A percentile compares a stretch with the other conserved stretches of the same genome.
Evolutionary conservation across 148 eudicot species (phyloP).

Genomic region (Rhododendron vialii): DNA sequence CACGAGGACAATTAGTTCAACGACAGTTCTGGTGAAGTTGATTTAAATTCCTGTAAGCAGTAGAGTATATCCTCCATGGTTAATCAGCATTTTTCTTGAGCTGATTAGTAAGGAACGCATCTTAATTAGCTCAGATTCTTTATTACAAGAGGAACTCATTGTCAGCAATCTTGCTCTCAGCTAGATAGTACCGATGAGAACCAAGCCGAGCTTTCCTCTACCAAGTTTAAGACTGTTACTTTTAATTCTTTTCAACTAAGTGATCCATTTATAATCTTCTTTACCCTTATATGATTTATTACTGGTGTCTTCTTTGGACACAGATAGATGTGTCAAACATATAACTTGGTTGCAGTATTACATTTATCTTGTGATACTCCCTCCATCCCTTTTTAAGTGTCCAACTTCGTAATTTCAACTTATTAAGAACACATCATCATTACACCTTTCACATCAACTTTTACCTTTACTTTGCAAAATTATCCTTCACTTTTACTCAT

Average conservation of each 20-base stretch:
- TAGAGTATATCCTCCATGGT: not conserved
- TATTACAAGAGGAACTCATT: not conserved
- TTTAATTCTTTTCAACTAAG: not conserved
- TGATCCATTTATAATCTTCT: not conserved
- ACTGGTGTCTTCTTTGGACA: not conserved
- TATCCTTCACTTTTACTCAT: too few relatives aligned
- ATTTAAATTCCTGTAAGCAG: not conserved
- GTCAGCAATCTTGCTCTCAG: not conserved
- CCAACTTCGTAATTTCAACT: too few relatives aligned
- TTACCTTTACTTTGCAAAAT: too few relatives aligned
- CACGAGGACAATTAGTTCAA: not conserved
- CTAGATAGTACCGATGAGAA: not conserved
- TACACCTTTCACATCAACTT: too few relatives aligned
- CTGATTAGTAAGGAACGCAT: not conserved
- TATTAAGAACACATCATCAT: too few relatives aligned
- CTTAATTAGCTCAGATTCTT: not conserved
- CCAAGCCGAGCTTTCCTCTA: not conserved
- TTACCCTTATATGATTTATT: too few relatives aligned
- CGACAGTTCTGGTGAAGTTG: not conserved
- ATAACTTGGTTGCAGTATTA: not conserved
- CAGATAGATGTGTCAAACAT: not conserved
- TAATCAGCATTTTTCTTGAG: not conserved
- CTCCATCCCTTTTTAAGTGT: too few relatives aligned
- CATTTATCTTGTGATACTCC: not conserved
- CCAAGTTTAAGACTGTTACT: not conserved